Percentiles rank a stretch among this genome's conserved stretches.
Evolutionary conservation across 2,329 filamentous ascomycete genomes (phyloP).

Genomic region (Leptographium galeiforme): DNA sequence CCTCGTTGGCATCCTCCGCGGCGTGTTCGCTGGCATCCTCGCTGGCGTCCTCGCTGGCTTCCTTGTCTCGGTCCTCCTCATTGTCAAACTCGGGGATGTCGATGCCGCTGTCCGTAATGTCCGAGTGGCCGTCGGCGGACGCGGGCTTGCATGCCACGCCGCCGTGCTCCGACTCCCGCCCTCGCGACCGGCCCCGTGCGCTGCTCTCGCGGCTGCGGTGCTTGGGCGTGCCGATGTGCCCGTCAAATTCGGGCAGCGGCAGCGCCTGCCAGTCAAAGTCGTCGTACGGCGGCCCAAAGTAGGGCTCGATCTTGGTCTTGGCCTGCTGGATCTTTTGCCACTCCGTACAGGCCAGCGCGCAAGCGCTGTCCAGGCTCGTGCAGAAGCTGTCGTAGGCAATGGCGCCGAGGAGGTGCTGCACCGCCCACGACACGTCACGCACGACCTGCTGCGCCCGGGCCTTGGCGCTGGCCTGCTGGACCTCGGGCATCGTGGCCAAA

Average conservation of each 20-base stretch:
- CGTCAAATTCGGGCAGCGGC: conserved; percentile 18
- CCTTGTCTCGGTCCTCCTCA: too few relatives aligned
- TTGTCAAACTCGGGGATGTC: too few relatives aligned
- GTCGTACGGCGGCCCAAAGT: conserved; percentile 22
- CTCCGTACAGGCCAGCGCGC: conserved; percentile 18
- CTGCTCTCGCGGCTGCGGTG: background rate
- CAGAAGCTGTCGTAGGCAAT: conserved; percentile 20
- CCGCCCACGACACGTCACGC: conserved; percentile 20
- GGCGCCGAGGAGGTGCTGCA: conserved; percentile 20
- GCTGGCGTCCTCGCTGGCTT: too few relatives aligned
- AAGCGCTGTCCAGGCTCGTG: conserved; percentile 15
- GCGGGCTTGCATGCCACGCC: background rate
- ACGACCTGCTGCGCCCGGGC: conserved; percentile 19
- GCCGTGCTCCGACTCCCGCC: background rate
- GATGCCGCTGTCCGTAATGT: too few relatives aligned
- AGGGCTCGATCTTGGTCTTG: conserved; percentile 21
- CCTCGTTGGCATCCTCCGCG: background rate
- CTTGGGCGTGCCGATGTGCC: background rate
- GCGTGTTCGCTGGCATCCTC: too few relatives aligned
- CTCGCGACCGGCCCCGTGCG: background rate
- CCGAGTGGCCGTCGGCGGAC: too few relatives aligned
- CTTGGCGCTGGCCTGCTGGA: conserved; percentile 15
- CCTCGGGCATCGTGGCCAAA: conserved; percentile 17
- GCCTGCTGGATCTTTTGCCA: conserved; percentile 21
- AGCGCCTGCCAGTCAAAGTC: conserved; percentile 23